Evolutionary conservation across 257 asterid species (phyloP).

Genomic region (Lantana camara): DNA sequence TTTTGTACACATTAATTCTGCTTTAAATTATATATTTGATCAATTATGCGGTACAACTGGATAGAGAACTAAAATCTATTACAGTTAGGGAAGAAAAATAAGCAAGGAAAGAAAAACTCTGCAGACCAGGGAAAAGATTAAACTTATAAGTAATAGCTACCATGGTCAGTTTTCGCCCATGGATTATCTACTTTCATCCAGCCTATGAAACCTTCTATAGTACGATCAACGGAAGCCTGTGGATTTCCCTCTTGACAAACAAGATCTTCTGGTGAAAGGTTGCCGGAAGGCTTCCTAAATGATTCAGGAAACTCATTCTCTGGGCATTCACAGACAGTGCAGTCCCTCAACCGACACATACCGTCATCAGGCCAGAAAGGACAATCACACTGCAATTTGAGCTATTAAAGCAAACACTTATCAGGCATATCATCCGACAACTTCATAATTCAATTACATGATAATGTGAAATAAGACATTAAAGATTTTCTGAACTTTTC

Average conservation of each 20-base stretch:
- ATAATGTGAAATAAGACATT: slow-evolving; percentile 1
- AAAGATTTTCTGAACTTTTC: neutral
- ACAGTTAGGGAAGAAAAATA: neutral
- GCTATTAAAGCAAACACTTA: slow-evolving; percentile 34
- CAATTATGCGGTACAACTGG: neutral
- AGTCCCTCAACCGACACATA: slow-evolving; percentile 59
- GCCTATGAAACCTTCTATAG: slow-evolving; percentile 62
- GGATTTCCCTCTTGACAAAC: slow-evolving; percentile 62
- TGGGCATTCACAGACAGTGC: slow-evolving; percentile 73
- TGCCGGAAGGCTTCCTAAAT: slow-evolving; percentile 39
- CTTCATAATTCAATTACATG: neutral
- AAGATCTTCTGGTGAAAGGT: slow-evolving; percentile 44
- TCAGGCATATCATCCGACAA: slow-evolving; percentile 8
- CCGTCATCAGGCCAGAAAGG: slow-evolving; percentile 80
- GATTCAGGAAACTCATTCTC: slow-evolving; percentile 63
- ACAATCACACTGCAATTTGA: slow-evolving; percentile 76
- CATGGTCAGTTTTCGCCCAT: slow-evolving; percentile 71
- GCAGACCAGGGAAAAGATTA: neutral
- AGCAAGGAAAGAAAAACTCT: neutral
- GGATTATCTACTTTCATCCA: slow-evolving; percentile 69
- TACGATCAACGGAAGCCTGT: slow-evolving; percentile 63
- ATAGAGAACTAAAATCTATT: neutral
- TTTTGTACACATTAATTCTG: slow-evolving; percentile 65
- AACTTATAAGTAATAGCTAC: slow-evolving; percentile 29
- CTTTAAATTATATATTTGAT: slow-evolving; percentile 41